Percentiles rank a stretch among this genome's conserved stretches.
phyloP scores from a whole-genome alignment of 352 stramenopile genomes.

The Globisporangium alternatum region DNA sequence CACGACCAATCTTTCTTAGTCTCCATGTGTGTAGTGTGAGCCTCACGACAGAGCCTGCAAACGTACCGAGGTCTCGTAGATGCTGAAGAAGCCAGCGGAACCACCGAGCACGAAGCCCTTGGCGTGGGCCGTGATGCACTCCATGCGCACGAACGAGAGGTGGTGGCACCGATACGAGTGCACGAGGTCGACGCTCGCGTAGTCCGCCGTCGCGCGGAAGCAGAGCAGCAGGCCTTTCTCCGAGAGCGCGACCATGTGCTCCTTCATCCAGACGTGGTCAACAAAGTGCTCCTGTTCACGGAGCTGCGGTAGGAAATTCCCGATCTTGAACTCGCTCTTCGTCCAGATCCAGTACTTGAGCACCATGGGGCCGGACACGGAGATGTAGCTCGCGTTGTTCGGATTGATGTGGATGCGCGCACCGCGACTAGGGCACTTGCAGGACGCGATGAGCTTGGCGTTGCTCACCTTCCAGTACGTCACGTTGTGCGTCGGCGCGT shows the following conservation, averaged over 20 bases:
- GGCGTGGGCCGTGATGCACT: slow-evolving; percentile 56
- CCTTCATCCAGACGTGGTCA: slow-evolving; percentile 72
- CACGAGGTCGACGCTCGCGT: slow-evolving; percentile 53
- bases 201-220: slow-evolving; percentile 55
- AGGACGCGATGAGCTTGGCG: slow-evolving; percentile 64
- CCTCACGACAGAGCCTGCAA: not conserved
- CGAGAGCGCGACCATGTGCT: slow-evolving; percentile 71
- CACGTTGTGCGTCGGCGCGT: slow-evolving; percentile 64
- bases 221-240: slow-evolving; percentile 64
- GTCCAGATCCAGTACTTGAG: slow-evolving; percentile 80
- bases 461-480: slow-evolving; percentile 83
- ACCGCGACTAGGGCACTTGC: slow-evolving; percentile 66
- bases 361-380: slow-evolving; percentile 69
- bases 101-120: slow-evolving; percentile 79
- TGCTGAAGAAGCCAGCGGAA: slow-evolving; percentile 68
- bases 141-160: slow-evolving; percentile 62
- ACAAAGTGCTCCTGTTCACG: slow-evolving; percentile 84
- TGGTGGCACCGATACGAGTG: slow-evolving; percentile 67
- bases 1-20: not conserved
- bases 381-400: slow-evolving; percentile 67
- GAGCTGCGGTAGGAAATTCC: slow-evolving; percentile 68
- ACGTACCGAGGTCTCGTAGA: slow-evolving; percentile 70
- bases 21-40: not conserved
- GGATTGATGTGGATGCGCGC: slow-evolving; percentile 70
- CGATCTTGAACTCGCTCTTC: slow-evolving; percentile 75